Conservation (phyloP, 345 rosid species). For the Psidium guajava region DNA sequence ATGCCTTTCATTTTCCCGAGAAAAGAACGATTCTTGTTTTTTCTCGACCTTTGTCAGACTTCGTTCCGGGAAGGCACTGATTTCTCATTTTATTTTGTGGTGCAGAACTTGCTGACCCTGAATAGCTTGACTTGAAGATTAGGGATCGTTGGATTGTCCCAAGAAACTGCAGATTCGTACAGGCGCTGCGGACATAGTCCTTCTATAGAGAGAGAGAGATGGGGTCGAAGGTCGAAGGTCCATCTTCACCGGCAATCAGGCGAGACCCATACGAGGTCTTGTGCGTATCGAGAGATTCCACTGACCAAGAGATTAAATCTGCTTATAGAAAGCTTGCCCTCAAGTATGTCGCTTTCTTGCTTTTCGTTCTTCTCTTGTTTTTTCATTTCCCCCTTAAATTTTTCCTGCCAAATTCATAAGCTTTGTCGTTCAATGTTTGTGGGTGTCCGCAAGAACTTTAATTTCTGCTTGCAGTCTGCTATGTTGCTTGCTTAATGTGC, state of each 20-base stretch:
- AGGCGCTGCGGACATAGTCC: background rate
- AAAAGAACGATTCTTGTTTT: background rate
- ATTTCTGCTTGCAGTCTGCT: background rate
- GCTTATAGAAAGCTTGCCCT: constrained; percentile 96
- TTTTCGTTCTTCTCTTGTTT: background rate
- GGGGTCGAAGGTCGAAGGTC: constrained; percentile 57
- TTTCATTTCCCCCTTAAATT: background rate
- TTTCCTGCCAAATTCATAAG: background rate
- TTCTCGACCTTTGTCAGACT: background rate
- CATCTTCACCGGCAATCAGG: constrained; percentile 31
- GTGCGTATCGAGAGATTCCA: constrained; percentile 69
- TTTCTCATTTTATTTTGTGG: background rate
- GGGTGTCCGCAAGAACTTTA: background rate
- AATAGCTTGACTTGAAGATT: background rate
- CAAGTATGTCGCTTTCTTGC: constrained; percentile 36
- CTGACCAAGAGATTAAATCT: constrained; percentile 92
- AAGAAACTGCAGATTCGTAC: background rate
- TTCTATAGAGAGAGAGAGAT: constrained; percentile 1
- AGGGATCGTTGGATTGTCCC: background rate
- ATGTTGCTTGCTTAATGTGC: background rate
- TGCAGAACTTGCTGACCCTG: background rate
- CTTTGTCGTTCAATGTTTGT: background rate
- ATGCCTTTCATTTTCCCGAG: background rate
- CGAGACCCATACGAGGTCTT: constrained; percentile 96
- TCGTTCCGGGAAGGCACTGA: background rate